Evolutionary conservation across 2,329 filamentous ascomycete species (phyloP), one percentile per base, ranked within the genome.

Genomic region (Verticillium zaregamsianum): DNA sequence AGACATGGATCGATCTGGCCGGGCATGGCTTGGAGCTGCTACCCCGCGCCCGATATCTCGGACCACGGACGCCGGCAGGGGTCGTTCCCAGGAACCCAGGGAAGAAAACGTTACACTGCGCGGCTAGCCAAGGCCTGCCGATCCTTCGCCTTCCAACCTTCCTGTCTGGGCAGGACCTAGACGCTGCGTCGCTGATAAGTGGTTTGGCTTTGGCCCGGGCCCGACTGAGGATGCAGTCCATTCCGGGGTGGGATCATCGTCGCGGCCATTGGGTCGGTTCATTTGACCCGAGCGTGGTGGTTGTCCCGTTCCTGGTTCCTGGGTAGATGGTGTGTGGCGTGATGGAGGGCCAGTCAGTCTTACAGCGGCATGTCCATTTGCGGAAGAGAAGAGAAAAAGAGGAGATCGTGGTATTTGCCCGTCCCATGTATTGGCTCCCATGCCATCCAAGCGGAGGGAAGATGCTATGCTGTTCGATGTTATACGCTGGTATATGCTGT

Each of bases 141-240:
- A 60, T 60, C 49, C 58, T 64, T 49, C 59, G 5, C 32, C n/a
- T 59, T 45, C 60, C 60, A 60, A 65, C 62, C 63, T 65, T 65
- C 63, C 62, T 62, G n/a, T 64, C 63, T 60, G 25, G 61, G 63
- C 33, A 28, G 28, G 28, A 28, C 28, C 28, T 5, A 45, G 39
- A n/a, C 17, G 39, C 6, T n/a, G 45, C 5, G 4, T 23, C 45
- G 45, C 45, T 23, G 45, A 23, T 49, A 23, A 49, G 45, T 49
- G 20, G 45, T 23, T 49, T 8, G 45, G 9, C 33, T 35, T 35
- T 14, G 28, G 28, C 28, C 28, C 28, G 28, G 28, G 28, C 28
- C 28, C 28, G 28, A 28, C 28, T 28, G 28, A 28, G 28, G 28
- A 28, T 5, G 28, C 28, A 28, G 28, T 28, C 28, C 28, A 28